Percentiles rank a stretch among this genome's conserved stretches.
Evolutionary conservation across 2,329 filamentous ascomycete genomes (phyloP).

Genomic region (Trichoderma semiorbis): DNA sequence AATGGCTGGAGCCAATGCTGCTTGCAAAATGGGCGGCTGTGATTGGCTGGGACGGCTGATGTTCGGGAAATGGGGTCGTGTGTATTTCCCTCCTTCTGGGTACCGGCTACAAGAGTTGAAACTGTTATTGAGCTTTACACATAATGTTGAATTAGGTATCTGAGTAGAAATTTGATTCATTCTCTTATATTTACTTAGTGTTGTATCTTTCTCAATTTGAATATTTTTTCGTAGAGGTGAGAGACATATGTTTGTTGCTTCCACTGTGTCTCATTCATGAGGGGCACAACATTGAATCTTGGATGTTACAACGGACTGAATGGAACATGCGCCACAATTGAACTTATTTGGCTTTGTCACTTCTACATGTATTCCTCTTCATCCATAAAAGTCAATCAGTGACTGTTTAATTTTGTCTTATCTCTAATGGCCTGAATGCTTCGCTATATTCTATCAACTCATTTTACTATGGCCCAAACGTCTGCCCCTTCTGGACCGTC

Average conservation of each 20-base stretch:
- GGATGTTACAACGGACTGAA: not conserved
- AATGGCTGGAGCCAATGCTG: slow-evolving; percentile 37
- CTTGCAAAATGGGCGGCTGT: slow-evolving; percentile 26
- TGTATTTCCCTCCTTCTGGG: not conserved
- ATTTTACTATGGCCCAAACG: not conserved
- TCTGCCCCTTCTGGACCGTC: not conserved
- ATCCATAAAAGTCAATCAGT: not conserved
- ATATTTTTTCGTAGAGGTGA: too few relatives aligned
- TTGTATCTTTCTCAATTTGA: too few relatives aligned
- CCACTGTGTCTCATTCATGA: not conserved
- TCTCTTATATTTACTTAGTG: not conserved
- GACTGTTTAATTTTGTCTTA: not conserved
- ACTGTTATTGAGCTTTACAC: not conserved
- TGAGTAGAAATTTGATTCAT: not conserved
- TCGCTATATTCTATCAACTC: not conserved
- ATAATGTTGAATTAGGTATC: not conserved
- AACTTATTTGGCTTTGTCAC: not conserved
- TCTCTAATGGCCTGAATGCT: not conserved
- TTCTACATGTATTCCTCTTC: not conserved
- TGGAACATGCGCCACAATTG: not conserved
- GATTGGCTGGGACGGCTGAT: slow-evolving; percentile 25
- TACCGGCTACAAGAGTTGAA: too few relatives aligned
- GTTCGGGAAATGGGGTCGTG: slow-evolving; percentile 16
- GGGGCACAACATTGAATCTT: not conserved
- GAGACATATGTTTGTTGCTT: not conserved